phyloP scores from a whole-genome alignment of 2,329 filamentous ascomycete genomes.

The Penicillium glabrum region DNA sequence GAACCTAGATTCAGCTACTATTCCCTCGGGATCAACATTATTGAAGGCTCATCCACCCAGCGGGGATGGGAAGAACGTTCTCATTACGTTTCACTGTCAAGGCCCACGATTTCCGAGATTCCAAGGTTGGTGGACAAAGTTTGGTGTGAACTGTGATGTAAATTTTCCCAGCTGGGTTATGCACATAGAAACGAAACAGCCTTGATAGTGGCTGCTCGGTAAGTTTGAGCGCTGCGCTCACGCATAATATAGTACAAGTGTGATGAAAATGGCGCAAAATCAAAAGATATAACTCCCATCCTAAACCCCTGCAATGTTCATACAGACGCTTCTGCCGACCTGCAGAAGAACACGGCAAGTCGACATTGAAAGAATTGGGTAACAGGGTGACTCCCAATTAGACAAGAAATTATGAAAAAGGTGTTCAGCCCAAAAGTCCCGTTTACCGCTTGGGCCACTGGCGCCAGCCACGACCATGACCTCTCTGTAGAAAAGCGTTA shows the following conservation, averaged over 20 bases:
- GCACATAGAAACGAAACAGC: not conserved
- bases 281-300: constrained; percentile 22
- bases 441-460: constrained; percentile 63
- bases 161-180: not conserved
- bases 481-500: constrained; percentile 53
- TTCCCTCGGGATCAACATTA: not conserved
- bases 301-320: constrained; percentile 24
- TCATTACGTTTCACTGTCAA: not conserved
- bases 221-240: not conserved
- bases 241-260: constrained; percentile 19
- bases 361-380: constrained; percentile 5
- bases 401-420: constrained; percentile 17
- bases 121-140: not conserved
- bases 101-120: not conserved
- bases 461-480: constrained; percentile 73
- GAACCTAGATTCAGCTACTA: not conserved
- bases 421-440: not conserved
- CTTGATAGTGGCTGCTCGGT: not conserved
- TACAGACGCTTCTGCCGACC: constrained; percentile 16
- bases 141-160: not conserved
- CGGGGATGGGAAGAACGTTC: not conserved
- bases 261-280: constrained; percentile 13
- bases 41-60: not conserved
- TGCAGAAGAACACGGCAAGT: constrained; percentile 2
- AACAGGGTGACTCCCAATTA: constrained; percentile 8